Evolutionary conservation across 2,329 filamentous ascomycete genomes (phyloP).

Genomic region (Rhynchosporium secalis): DNA sequence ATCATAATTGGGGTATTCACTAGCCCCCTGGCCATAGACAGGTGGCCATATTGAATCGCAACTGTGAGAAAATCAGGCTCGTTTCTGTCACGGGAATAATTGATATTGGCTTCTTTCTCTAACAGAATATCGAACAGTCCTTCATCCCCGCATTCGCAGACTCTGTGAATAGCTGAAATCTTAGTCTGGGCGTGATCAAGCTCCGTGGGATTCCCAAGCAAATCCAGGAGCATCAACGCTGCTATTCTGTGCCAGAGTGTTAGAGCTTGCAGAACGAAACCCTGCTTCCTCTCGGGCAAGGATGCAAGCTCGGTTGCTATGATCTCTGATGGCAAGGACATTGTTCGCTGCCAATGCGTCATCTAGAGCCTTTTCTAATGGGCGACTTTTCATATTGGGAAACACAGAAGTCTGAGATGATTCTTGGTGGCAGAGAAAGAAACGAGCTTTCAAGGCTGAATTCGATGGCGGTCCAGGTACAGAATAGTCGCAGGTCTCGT

Average conservation of each 20-base stretch:
- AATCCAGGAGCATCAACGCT: background rate
- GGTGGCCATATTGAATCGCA: background rate
- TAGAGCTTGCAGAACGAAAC: constrained; percentile 5
- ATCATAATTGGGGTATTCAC: background rate
- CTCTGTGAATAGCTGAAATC: background rate
- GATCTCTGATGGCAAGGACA: constrained; percentile 4
- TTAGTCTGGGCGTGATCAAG: background rate
- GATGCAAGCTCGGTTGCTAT: constrained; percentile 5
- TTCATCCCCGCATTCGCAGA: background rate
- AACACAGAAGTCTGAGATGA: background rate
- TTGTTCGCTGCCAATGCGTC: background rate
- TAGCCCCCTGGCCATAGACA: background rate
- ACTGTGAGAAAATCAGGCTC: background rate
- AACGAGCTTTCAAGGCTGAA: constrained; percentile 6
- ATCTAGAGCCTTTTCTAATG: constrained; percentile 3
- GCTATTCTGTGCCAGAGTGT: background rate
- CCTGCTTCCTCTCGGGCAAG: background rate
- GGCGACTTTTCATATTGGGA: background rate
- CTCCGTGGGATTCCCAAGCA: constrained; percentile 1
- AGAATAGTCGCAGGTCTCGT: background rate
- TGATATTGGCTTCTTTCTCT: constrained; percentile 5
- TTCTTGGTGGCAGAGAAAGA: constrained; percentile 4
- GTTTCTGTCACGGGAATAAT: background rate
- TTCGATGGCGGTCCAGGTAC: background rate
- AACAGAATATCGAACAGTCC: background rate